A percentile compares a stretch with the other conserved stretches of the same genome.
Conservation (phyloP, 345 rosid species). For the Corchorus capsularis region DNA sequence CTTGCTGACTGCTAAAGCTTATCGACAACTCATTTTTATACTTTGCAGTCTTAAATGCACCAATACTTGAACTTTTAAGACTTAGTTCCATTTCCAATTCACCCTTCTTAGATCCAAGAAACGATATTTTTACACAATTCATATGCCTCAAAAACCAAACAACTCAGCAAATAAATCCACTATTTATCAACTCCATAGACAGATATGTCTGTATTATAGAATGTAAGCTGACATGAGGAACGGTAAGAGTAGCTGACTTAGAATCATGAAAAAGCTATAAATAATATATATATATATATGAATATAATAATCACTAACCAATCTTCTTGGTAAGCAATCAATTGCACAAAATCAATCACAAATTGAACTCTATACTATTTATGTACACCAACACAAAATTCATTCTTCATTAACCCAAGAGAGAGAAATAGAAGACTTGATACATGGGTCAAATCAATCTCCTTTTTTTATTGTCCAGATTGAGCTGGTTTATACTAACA, state of each 20-base stretch:
- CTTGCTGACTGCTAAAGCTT: background rate
- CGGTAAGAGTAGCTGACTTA: background rate
- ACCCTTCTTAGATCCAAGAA: background rate
- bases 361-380: background rate
- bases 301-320: background rate
- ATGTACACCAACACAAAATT: background rate
- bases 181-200: background rate
- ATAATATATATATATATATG: too few relatives aligned
- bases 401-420: background rate
- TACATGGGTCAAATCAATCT: background rate
- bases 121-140: background rate
- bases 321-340: background rate
- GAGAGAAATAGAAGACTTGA: background rate
- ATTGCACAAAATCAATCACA: background rate
- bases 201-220: background rate
- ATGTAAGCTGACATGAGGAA: background rate
- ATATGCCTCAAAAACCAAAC: background rate
- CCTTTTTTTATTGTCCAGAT: background rate
- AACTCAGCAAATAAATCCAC: background rate
- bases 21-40: background rate
- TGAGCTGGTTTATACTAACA: background rate
- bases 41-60: background rate
- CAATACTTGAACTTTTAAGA: background rate
- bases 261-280: background rate
- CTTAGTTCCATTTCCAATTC: background rate